Conservation (phyloP, 305 asterid genomes). For the Plantago lanceolata region DNA sequence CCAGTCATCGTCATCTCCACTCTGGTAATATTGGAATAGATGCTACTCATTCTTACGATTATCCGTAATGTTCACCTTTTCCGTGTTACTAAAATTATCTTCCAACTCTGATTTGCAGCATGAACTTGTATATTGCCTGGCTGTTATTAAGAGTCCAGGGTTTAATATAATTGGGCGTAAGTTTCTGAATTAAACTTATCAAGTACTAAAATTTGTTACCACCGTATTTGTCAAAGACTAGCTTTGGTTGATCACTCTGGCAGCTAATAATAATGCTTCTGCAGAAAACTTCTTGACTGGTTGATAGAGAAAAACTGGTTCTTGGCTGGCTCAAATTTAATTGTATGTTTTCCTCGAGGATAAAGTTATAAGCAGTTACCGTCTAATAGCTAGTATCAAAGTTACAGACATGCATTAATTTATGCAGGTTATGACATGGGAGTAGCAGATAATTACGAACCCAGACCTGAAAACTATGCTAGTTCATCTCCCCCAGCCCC, state of each 20-base stretch:
- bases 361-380: neutral
- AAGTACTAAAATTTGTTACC: neutral
- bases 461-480: slow-evolving; percentile 37
- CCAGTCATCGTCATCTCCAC: slow-evolving; percentile 66
- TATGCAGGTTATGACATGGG: slow-evolving; percentile 58
- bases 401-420: neutral
- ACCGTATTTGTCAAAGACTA: neutral
- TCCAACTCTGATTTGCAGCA: slow-evolving; percentile 39
- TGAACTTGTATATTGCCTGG: slow-evolving; percentile 68
- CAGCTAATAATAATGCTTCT: slow-evolving; percentile 1
- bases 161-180: slow-evolving; percentile 78
- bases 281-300: slow-evolving; percentile 88
- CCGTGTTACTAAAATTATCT: slow-evolving; percentile 7
- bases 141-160: slow-evolving; percentile 67
- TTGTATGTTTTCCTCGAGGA: slow-evolving; percentile 40
- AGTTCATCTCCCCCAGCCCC: slow-evolving; percentile 53
- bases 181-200: slow-evolving; percentile 26
- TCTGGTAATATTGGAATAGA: slow-evolving; percentile 31
- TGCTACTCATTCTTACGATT: slow-evolving; percentile 12
- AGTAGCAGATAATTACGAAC: slow-evolving; percentile 28
- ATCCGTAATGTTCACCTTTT: slow-evolving; percentile 5
- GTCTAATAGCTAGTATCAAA: slow-evolving; percentile 1
- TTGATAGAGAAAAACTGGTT: slow-evolving; percentile 72
- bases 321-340: slow-evolving; percentile 76
- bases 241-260: slow-evolving; percentile 8